Evolutionary conservation across 805 yeast genomes (phyloP), one percentile per base, ranked within the genome.

Genomic region (Pichia insulana): DNA sequence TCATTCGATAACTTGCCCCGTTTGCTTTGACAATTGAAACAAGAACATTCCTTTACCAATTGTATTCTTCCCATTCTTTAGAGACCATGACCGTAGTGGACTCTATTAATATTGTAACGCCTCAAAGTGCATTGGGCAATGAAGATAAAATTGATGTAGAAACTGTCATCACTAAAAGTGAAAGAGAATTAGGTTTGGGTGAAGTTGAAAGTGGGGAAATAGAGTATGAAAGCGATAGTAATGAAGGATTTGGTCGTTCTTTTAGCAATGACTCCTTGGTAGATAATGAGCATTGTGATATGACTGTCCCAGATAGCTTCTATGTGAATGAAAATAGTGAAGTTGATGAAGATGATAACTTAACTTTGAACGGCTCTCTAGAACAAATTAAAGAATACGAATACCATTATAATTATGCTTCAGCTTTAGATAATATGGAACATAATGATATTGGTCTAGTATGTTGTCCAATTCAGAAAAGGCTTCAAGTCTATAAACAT

Each of bases 381-480:
- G 55, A 54, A 18, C 36, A 37, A 11, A 10, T 28, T 12, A 31
- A 33, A 17, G 20, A 18, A 4, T 17, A 20, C 30, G 17, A 48
- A 7, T 44, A 48, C 39, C 61, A 57, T 30, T 58, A 58, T 41
- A 56, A 56, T 45, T 48, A 53, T 48, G 50, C 41, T 12, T 57
- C 62, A 7, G 64, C 64, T 2, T 39, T 52, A 22, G 41, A 48
- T 34, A 50, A 44, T 37, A 43, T 57, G 47, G 38, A 45, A 17
- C 50, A 54, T 12, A 54, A 54, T 30, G 56, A 55, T 28, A 75
- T 81, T 50, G 89, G 89, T 43, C 74, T 81, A 53, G 70, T 86
- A 32, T 79, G 78, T 57, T 68, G 81, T 50, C 89, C 89, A 42
- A 80, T 80, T 53, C 89, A 81, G 65, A 72, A 83, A 59, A 83